Evolutionary conservation across 1,139 yeast species (phyloP).

Genomic region (Yamadazyma sp.): DNA sequence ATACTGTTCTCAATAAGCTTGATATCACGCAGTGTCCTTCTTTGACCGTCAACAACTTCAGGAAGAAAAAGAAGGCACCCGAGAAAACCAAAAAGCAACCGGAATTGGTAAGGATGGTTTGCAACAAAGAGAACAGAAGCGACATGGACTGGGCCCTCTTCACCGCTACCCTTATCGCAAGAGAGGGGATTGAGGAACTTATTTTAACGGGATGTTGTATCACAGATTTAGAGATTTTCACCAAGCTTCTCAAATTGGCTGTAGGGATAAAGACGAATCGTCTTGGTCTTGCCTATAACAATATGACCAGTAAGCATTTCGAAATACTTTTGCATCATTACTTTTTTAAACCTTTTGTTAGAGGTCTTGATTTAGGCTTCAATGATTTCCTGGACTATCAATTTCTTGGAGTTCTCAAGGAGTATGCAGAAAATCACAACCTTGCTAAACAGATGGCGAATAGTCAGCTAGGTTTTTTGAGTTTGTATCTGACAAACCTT

Average conservation of each 20-base stretch:
- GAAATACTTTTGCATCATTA: constrained; percentile 46
- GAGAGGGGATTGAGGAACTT: constrained; percentile 74
- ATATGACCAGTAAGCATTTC: constrained; percentile 51
- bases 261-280: constrained; percentile 51
- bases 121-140: constrained; percentile 57
- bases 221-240: constrained; percentile 52
- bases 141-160: constrained; percentile 78
- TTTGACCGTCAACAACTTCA: constrained; percentile 56
- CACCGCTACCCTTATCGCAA: constrained; percentile 64
- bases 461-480: constrained; percentile 54
- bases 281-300: constrained; percentile 70
- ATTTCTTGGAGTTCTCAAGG: constrained; percentile 21
- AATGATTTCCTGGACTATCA: constrained; percentile 54
- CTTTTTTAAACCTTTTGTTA: constrained; percentile 34
- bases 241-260: constrained; percentile 55
- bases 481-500: constrained; percentile 69
- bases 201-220: constrained; percentile 74
- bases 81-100: constrained; percentile 25
- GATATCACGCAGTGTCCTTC: constrained; percentile 75
- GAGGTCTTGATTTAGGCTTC: constrained; percentile 71
- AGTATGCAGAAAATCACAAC: constrained; percentile 19
- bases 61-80: constrained; percentile 31
- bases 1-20: constrained; percentile 51
- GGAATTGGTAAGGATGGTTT: constrained; percentile 51
- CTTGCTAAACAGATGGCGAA: constrained; percentile 23